Evolutionary conservation across 2,329 filamentous ascomycete species (phyloP).

Genomic region (Aureobasidium melanogenum): DNA sequence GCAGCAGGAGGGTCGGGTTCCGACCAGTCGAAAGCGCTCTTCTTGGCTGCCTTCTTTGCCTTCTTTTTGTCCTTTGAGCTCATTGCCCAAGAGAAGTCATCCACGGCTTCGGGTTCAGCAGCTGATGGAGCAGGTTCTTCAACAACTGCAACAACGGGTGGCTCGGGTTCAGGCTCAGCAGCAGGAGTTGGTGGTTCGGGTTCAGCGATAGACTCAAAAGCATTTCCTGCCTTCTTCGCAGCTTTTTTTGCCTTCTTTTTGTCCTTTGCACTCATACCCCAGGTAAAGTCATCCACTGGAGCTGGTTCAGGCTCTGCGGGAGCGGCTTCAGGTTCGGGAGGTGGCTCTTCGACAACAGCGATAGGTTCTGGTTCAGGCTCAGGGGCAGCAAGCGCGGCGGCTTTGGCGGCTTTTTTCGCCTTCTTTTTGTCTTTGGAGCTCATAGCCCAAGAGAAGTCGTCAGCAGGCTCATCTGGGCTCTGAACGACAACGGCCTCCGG

Average conservation of each 20-base stretch:
- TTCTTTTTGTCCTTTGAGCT: conserved; percentile 20
- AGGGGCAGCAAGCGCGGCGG: conserved; percentile 19
- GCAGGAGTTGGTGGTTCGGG: conserved; percentile 23
- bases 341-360: conserved; percentile 15
- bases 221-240: conserved; percentile 31
- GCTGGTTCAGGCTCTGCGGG: conserved; percentile 32
- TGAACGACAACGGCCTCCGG: background rate
- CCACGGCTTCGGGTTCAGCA: background rate
- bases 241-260: conserved; percentile 43
- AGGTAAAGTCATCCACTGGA: conserved; percentile 24
- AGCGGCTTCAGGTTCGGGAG: conserved; percentile 26
- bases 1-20: conserved; percentile 17
- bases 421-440: conserved; percentile 20
- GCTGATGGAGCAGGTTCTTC: background rate
- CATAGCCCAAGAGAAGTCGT: conserved; percentile 19
- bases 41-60: conserved; percentile 34
- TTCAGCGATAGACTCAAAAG: conserved; percentile 17
- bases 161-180: conserved; percentile 22
- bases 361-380: conserved; percentile 17
- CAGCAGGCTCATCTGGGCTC: conserved; percentile 12
- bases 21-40: conserved; percentile 17
- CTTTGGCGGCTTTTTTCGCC: conserved; percentile 32
- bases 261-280: conserved; percentile 31
- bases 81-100: conserved; percentile 18
- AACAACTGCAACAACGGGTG: conserved; percentile 20